Conservation (phyloP, 1,139 yeast genomes). For the Candida tetrigidarum region DNA sequence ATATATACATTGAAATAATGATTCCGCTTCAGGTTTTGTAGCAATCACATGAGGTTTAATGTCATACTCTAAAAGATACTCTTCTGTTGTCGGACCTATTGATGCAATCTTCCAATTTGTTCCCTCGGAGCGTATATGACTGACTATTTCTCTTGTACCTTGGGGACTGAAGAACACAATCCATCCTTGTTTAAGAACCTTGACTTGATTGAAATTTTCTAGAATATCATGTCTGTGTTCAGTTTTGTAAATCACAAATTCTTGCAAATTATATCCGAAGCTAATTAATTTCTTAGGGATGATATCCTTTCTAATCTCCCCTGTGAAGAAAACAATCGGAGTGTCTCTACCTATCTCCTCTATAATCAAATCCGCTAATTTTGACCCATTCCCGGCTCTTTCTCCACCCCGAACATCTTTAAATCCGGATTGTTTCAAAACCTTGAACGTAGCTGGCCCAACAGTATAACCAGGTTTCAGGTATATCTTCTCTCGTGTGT, state of each 20-base stretch:
- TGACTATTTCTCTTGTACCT: slow-evolving; percentile 70
- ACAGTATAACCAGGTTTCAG: slow-evolving; percentile 76
- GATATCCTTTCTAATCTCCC: slow-evolving; percentile 81
- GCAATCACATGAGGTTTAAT: slow-evolving; percentile 69
- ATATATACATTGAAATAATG: slow-evolving; percentile 48
- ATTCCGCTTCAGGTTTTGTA: slow-evolving; percentile 68
- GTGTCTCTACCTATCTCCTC: slow-evolving; percentile 21
- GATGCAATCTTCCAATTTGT: slow-evolving; percentile 58
- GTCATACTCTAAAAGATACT: slow-evolving; percentile 55
- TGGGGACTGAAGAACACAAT: slow-evolving; percentile 91
- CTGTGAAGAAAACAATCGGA: slow-evolving; percentile 76
- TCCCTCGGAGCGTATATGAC: slow-evolving; percentile 33
- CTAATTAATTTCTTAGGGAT: slow-evolving; percentile 64
- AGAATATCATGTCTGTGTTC: slow-evolving; percentile 51
- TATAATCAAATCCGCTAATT: slow-evolving; percentile 67
- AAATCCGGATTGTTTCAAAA: slow-evolving; percentile 69
- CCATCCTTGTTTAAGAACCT: slow-evolving; percentile 26
- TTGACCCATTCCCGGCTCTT: slow-evolving; percentile 80
- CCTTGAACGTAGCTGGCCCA: slow-evolving; percentile 83
- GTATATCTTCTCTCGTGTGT: slow-evolving; percentile 31
- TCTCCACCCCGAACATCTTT: slow-evolving; percentile 69
- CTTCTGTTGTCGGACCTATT: slow-evolving; percentile 93
- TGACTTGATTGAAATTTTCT: slow-evolving; percentile 33
- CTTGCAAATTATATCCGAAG: slow-evolving; percentile 55
- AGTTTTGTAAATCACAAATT: slow-evolving; percentile 74